These are phyloP conservation scores for Penicillium atrosanguineum DNA, from an alignment of 495 filamentous ascomycete species.

Conservation along the genomic window DNA sequence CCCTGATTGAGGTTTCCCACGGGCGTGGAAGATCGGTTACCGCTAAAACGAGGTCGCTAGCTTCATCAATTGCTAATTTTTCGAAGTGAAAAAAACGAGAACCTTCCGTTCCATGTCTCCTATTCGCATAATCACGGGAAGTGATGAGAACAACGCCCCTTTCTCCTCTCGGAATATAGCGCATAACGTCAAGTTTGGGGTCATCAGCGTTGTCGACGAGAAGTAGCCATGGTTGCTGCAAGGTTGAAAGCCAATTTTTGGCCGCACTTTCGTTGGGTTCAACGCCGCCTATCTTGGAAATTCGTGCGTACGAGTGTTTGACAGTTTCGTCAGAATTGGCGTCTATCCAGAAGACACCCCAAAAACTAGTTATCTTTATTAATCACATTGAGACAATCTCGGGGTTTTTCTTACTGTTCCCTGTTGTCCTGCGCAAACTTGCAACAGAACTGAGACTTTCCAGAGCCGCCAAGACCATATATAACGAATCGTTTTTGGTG, in stretches of 20 bases:
- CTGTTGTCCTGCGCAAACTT: conserved; percentile 35
- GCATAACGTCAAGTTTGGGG: conserved; percentile 13
- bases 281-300: conserved; percentile 23
- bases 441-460: conserved; percentile 33
- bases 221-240: conserved; percentile 32
- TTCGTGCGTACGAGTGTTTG: conserved; percentile 23
- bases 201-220: conserved; percentile 44
- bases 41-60: conserved; percentile 23
- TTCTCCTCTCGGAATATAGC: conserved; percentile 30
- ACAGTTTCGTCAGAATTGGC: conserved; percentile 22
- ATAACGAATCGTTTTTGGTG: conserved; percentile 28
- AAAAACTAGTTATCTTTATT: conserved; percentile 14
- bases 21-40: not conserved
- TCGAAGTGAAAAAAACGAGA: no score
- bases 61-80: conserved; percentile 29
- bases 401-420: conserved; percentile 1
- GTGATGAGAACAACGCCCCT: conserved; percentile 40
- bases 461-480: conserved; percentile 36
- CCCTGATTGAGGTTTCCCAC: conserved; percentile 2
- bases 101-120: conserved; percentile 24
- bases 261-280: conserved; percentile 17
- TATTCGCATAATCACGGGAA: conserved; percentile 23
- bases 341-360: conserved; percentile 29
- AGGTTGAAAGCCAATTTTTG: conserved; percentile 17
- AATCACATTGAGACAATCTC: no score